Evolutionary conservation across 2,329 filamentous ascomycete genomes (phyloP).

Genomic region (Tolypocladium cylindrosporum): DNA sequence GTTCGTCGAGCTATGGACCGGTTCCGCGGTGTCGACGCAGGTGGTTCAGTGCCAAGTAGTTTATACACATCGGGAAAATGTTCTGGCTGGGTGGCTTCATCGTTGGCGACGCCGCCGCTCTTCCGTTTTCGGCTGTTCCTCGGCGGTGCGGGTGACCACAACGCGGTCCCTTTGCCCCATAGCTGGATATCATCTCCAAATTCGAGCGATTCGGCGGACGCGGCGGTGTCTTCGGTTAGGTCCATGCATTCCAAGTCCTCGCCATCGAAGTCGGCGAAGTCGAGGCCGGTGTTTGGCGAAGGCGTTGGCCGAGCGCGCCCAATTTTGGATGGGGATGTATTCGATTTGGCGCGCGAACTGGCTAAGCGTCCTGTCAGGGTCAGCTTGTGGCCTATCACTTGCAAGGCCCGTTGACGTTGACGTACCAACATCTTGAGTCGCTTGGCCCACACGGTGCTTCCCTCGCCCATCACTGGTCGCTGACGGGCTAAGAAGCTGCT

Average conservation of each 20-base stretch:
- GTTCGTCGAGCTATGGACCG: slow-evolving; percentile 11
- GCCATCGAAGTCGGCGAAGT: slow-evolving; percentile 24
- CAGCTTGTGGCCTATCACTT: background rate
- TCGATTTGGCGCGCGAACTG: slow-evolving; percentile 11
- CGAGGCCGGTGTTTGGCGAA: slow-evolving; percentile 14
- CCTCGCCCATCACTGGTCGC: slow-evolving; percentile 10
- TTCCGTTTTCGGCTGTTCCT: slow-evolving; percentile 41
- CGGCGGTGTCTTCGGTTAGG: slow-evolving; percentile 24
- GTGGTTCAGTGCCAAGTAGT: slow-evolving; percentile 30
- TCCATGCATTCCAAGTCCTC: slow-evolving; percentile 29
- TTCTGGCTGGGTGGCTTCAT: slow-evolving; percentile 25
- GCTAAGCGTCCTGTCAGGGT: background rate
- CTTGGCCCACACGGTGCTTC: slow-evolving; percentile 9
- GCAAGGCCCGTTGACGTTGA: background rate
- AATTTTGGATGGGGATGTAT: slow-evolving; percentile 17
- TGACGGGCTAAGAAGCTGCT: slow-evolving; percentile 31
- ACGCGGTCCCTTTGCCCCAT: slow-evolving; percentile 33
- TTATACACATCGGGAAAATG: slow-evolving; percentile 47
- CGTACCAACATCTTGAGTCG: slow-evolving; percentile 4
- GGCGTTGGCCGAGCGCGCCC: slow-evolving; percentile 6
- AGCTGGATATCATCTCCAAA: slow-evolving; percentile 27
- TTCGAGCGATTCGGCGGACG: slow-evolving; percentile 22
- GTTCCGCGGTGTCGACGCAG: slow-evolving; percentile 21
- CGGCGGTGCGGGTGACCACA: slow-evolving; percentile 24
- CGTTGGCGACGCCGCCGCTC: slow-evolving; percentile 33